Conservation (phyloP, 371 early-diverging fungal genomes). For the Mortierella sp. region DNA sequence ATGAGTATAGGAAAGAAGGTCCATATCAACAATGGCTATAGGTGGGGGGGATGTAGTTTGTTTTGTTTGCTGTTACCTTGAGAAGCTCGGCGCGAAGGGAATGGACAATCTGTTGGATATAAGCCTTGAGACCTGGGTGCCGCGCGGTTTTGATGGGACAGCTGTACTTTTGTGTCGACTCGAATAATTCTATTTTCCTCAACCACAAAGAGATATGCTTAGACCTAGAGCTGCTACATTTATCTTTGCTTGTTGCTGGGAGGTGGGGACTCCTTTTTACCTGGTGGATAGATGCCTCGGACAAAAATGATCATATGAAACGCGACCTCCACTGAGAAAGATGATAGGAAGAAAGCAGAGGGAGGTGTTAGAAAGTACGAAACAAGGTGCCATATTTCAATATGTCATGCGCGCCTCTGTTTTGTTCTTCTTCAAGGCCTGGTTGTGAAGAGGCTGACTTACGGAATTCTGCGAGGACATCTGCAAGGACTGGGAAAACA, state of each 20-base stretch:
- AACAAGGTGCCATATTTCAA: neutral
- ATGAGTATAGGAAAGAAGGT: neutral
- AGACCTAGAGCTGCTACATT: neutral
- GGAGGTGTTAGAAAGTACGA: neutral
- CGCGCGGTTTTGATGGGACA: slow-evolving; percentile 51
- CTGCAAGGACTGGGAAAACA: neutral
- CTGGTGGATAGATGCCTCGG: slow-evolving; percentile 55
- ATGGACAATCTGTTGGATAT: slow-evolving; percentile 38
- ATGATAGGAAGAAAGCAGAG: neutral
- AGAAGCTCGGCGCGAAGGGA: slow-evolving; percentile 35
- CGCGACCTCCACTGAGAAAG: slow-evolving; percentile 43
- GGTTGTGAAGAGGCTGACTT: neutral
- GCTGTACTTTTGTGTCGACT: slow-evolving; percentile 46
- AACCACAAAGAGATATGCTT: neutral
- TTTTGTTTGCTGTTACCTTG: slow-evolving; percentile 15
- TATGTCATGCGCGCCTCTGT: neutral
- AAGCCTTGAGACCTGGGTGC: slow-evolving; percentile 32
- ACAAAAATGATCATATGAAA: slow-evolving; percentile 53
- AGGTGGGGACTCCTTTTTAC: slow-evolving; percentile 11
- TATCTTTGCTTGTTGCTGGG: too few relatives aligned
- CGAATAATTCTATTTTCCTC: slow-evolving; percentile 34
- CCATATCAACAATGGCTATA: neutral
- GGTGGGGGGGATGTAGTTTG: too few relatives aligned
- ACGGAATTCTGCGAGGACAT: slow-evolving; percentile 26
- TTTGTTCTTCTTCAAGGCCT: neutral